Conservation (phyloP, 2,329 filamentous ascomycete species). For the Exophiala bonariae region DNA sequence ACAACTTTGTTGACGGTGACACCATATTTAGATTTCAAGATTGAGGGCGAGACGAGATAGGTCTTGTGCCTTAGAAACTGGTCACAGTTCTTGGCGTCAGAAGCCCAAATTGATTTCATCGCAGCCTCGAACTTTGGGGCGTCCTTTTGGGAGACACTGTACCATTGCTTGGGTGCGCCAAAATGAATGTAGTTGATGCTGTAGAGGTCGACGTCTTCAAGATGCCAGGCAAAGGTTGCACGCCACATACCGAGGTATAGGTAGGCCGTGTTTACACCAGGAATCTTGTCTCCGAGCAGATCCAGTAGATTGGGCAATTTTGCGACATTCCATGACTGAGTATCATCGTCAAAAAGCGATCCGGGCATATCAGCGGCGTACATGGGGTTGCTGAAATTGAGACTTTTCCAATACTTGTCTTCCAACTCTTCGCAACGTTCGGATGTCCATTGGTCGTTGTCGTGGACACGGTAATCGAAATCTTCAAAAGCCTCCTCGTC, state of each 20-base stretch:
- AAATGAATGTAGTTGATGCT: constrained; percentile 99
- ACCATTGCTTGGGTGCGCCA: constrained; percentile 98
- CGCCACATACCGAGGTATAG: constrained; percentile 99
- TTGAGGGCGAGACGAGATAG: constrained; percentile 89
- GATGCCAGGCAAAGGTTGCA: constrained; percentile 97
- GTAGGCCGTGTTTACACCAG: constrained; percentile 96
- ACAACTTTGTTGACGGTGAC: constrained; percentile 96
- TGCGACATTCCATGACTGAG: constrained; percentile 87
- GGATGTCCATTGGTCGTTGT: constrained; percentile 80
- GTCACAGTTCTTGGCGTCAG: constrained; percentile 90
- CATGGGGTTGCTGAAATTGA: constrained; percentile 91
- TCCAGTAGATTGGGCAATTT: constrained; percentile 92
- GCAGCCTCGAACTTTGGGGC: constrained; percentile 88
- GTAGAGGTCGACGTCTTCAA: constrained; percentile 98
- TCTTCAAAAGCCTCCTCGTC: constrained; percentile 88
- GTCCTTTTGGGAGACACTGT: constrained; percentile 96
- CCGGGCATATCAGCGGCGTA: constrained; percentile 97
- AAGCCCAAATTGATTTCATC: constrained; percentile 82
- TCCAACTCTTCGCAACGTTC: constrained; percentile 95
- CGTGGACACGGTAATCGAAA: constrained; percentile 86
- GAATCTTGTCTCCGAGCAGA: constrained; percentile 90
- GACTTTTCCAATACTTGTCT: constrained; percentile 92
- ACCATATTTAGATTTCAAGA: constrained; percentile 82
- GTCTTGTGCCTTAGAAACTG: constrained; percentile 98
- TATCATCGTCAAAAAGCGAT: constrained; percentile 85